phyloP scores from a whole-genome alignment of 805 yeast species.

The Candida krabiensis region DNA sequence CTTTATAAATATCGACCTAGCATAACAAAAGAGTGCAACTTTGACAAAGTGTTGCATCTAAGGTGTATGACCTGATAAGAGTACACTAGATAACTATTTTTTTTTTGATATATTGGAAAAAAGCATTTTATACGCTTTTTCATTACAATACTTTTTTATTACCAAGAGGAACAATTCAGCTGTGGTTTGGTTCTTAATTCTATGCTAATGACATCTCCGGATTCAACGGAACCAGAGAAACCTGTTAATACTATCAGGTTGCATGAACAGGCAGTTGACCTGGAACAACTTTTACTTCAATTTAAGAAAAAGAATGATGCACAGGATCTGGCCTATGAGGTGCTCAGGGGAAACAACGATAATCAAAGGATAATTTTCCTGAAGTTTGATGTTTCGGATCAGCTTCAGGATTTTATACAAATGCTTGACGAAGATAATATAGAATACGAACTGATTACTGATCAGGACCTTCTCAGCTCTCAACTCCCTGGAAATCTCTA shows the following conservation, averaged over 20 bases:
- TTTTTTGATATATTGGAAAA: too few species aligned
- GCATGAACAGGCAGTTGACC: slow-evolving; percentile 8
- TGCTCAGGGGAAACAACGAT: slow-evolving; percentile 19
- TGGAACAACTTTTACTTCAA: slow-evolving; percentile 17
- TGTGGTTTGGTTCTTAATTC: too few species aligned
- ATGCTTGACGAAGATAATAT: slow-evolving; percentile 12
- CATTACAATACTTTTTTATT: too few species aligned
- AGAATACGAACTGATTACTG: slow-evolving; percentile 16
- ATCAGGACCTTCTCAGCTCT: slow-evolving; percentile 16
- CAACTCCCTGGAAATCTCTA: slow-evolving; percentile 55
- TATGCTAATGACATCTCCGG: slow-evolving; percentile 18
- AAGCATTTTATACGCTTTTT: too few species aligned
- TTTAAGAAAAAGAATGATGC: slow-evolving; percentile 15
- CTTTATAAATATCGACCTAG: too few species aligned
- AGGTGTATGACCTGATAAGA: too few species aligned
- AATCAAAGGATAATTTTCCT: slow-evolving; percentile 14
- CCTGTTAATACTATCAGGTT: slow-evolving; percentile 7
- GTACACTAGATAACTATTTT: too few species aligned
- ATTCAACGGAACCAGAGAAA: slow-evolving; percentile 13
- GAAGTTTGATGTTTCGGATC: slow-evolving; percentile 14
- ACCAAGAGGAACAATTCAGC: too few species aligned
- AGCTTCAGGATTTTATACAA: slow-evolving; percentile 15
- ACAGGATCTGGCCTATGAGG: slow-evolving; percentile 14
- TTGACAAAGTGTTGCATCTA: too few species aligned
- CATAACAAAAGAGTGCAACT: too few species aligned